Evolutionary conservation across 192 early-diverging fungal genomes (phyloP), one percentile per base, ranked within the genome.

Genomic region (Gamsiella multidivaricata): DNA sequence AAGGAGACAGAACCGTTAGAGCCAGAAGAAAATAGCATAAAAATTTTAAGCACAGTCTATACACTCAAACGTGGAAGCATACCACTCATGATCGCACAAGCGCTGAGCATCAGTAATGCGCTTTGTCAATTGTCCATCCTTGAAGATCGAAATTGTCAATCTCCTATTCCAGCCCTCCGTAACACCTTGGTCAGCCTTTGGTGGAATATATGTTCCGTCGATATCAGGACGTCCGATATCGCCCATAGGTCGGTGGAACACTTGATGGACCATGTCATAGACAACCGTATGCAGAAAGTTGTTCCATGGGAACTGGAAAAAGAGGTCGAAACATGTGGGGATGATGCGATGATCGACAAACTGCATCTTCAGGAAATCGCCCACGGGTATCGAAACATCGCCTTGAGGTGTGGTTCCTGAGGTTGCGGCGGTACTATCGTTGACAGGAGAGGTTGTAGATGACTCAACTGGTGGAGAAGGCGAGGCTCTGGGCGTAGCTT

Each of bases 251-350:
- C 95, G 91, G 80, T 98, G 97, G 66, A 97, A 95, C 29, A 98
- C 92, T 81, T 99, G 98, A 71, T 96, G 96, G 73, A 98, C 88
- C 89, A 98, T 97, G 76, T 99, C 98, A 80, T 97, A 99, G 3
- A 98, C 95, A 33, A 99, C 97, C 28, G 94, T 95, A 95, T 99
- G 98, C 67, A 99, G 70, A 80, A 99, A 97, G 85, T 99, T 99
- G 84, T 99, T 99, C 92, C 97, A 98, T 34, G 92, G 90, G 69
- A 94, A 96, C 34, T 85, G 80, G 84, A 98, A 99, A 69, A 99
- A 98, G 54, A 99, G 80, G 66, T 94, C 89, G 43, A 89, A 72
- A 65, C 89, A 90, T 5, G 84, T 83, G 2, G 89, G 88, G 59
- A 94, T 65, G 22, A 91, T 89, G 29, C 70, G 70, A 79, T 89